phyloP scores from a whole-genome alignment of 306 rosid genomes.

The Astragalus glycyphyllos region DNA sequence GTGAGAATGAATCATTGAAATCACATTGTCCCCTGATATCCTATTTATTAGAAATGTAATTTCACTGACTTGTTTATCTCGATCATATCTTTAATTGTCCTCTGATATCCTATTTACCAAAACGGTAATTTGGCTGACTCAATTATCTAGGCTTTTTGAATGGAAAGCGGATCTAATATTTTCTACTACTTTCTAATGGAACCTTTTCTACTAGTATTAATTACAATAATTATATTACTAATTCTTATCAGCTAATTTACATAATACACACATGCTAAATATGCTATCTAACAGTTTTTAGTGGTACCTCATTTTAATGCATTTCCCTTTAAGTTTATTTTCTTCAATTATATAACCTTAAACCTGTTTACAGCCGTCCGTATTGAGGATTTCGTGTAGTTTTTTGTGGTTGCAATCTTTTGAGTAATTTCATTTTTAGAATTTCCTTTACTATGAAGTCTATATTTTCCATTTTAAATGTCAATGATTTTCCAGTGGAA shows the following conservation, averaged over 20 bases:
- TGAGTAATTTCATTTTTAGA: conserved; percentile 27
- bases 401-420: conserved; percentile 21
- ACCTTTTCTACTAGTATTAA: too few species aligned
- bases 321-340: too few species aligned
- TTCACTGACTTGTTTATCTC: neutral
- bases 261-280: too few species aligned
- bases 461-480: conserved; percentile 15
- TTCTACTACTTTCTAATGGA: too few species aligned
- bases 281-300: too few species aligned
- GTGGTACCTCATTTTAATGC: too few species aligned
- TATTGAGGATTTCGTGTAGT: conserved; percentile 5
- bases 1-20: neutral
- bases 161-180: too few species aligned
- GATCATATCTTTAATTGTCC: neutral
- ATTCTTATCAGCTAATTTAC: too few species aligned
- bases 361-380: conserved; percentile 19
- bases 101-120: neutral
- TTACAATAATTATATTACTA: too few species aligned
- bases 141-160: too few species aligned
- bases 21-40: neutral
- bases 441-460: conserved; percentile 1
- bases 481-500: conserved; percentile 33
- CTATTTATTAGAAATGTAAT: neutral
- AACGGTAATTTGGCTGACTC: neutral
- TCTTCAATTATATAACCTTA: neutral